Evolutionary conservation across 192 early-diverging fungal genomes (phyloP).

Genomic region (Coemansia sp.): DNA sequence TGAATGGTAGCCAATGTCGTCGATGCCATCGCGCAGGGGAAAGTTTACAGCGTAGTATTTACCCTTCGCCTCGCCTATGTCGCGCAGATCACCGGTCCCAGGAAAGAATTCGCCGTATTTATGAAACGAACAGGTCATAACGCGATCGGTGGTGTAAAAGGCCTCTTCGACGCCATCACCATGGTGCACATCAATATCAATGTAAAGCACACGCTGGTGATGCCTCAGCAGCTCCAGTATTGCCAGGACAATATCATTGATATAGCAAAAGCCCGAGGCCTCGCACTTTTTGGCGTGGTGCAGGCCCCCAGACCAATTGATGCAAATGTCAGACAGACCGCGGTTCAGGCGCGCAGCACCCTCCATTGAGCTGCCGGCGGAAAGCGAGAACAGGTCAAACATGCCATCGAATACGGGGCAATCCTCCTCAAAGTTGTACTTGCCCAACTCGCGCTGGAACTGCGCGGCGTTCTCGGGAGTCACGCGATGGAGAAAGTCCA

Average conservation of each 20-base stretch:
- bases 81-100: conserved; percentile 93
- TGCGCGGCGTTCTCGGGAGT: conserved; percentile 75
- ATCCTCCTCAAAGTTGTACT: conserved; percentile 92
- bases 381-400: conserved; percentile 90
- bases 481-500: conserved; percentile 85
- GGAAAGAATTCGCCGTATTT: conserved; percentile 99
- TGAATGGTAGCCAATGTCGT: conserved; percentile 86
- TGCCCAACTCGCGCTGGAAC: conserved; percentile 61
- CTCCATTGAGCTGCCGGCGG: conserved; percentile 93
- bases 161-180: conserved; percentile 99
- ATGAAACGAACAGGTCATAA: conserved; percentile 99
- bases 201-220: conserved; percentile 91
- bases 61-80: conserved; percentile 88
- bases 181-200: conserved; percentile 98
- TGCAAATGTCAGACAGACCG: conserved; percentile 85
- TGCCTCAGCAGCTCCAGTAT: conserved; percentile 86
- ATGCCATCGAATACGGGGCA: conserved; percentile 98
- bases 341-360: conserved; percentile 84
- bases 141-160: conserved; percentile 98
- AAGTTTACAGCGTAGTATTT: conserved; percentile 95
- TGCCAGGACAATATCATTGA: conserved; percentile 96
- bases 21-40: conserved; percentile 90
- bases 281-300: conserved; percentile 98
- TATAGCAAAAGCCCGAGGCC: conserved; percentile 96
- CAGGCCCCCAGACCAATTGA: conserved; percentile 97